These are phyloP conservation scores for Lactarius akahatsu DNA, from an alignment of 768 basidiomycete genomes.

Conservation along the genomic window DNA sequence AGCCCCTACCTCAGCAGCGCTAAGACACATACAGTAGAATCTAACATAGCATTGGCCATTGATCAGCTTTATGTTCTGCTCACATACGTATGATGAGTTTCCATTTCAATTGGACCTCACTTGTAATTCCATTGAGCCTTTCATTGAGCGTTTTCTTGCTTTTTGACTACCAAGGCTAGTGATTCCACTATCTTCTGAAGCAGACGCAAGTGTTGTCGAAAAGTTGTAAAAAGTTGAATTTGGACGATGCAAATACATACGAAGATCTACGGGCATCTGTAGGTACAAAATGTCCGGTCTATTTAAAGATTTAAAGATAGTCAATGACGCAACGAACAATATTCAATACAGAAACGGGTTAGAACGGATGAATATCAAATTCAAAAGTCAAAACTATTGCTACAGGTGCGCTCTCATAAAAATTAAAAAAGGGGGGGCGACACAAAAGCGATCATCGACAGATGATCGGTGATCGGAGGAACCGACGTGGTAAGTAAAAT, in stretches of 20 bases:
- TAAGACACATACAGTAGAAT: neutral
- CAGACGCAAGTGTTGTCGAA: neutral
- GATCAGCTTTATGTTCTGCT: neutral
- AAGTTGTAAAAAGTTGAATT: neutral
- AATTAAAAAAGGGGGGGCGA: neutral
- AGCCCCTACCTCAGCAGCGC: neutral
- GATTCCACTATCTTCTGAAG: neutral
- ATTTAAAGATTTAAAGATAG: conserved; percentile 4
- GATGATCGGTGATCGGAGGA: neutral
- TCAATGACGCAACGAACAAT: conserved; percentile 1
- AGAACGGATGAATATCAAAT: neutral
- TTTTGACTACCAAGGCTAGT: conserved; percentile 25
- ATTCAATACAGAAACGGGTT: conserved; percentile 7
- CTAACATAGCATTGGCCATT: neutral
- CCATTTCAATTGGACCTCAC: conserved; percentile 11
- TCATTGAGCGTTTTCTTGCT: conserved; percentile 31
- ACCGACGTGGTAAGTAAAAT: neutral
- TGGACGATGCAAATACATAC: conserved; percentile 13
- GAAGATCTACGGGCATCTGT: conserved; percentile 5
- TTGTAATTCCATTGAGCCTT: conserved; percentile 33
- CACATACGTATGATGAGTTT: neutral
- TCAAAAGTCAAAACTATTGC: conserved; percentile 17
- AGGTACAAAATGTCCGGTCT: conserved; percentile 12
- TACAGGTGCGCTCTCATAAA: conserved; percentile 13
- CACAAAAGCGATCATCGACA: conserved; percentile 9